Percentiles rank a stretch among this genome's conserved stretches.
Conservation (phyloP, 306 rosid species). For the Pterocarpus santalinus region DNA sequence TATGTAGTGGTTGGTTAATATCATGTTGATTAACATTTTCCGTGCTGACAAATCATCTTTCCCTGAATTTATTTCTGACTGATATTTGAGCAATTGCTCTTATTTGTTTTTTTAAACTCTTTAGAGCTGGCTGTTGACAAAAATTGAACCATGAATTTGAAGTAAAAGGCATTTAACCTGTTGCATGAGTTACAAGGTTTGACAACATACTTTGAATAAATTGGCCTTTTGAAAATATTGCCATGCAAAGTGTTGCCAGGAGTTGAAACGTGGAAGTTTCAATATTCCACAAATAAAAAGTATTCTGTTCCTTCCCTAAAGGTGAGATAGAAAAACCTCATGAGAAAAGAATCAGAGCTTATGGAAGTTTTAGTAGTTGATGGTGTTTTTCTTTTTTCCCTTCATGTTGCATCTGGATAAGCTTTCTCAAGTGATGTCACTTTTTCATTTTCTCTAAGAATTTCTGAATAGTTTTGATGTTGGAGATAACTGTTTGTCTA, state of each 20-base stretch:
- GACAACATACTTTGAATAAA: not conserved
- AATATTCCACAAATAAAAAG: not conserved
- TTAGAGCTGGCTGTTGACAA: not conserved
- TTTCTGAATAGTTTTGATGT: slow-evolving; percentile 22
- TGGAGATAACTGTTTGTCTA: not conserved
- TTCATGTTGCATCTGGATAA: slow-evolving; percentile 2
- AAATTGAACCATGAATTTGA: not conserved
- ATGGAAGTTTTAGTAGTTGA: not conserved
- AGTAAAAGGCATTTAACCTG: not conserved
- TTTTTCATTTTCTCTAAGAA: not conserved
- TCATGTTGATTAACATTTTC: not conserved
- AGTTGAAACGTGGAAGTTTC: slow-evolving; percentile 10
- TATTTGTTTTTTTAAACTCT: too few species aligned
- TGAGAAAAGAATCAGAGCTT: slow-evolving; percentile 17
- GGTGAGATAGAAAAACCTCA: not conserved
- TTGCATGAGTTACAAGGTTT: not conserved
- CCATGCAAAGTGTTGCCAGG: not conserved
- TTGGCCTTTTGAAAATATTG: slow-evolving; percentile 1
- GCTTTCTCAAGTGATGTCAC: slow-evolving; percentile 19
- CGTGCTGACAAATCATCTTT: not conserved
- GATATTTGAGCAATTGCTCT: not conserved
- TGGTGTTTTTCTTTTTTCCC: not conserved
- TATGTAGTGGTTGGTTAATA: slow-evolving; percentile 5
- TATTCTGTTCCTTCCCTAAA: not conserved
- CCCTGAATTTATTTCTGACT: slow-evolving; percentile 2